Evolutionary conservation across 768 basidiomycete species (phyloP), one percentile per base, ranked within the genome.

Genomic region (Trichaptum fuscoviolaceum): DNA sequence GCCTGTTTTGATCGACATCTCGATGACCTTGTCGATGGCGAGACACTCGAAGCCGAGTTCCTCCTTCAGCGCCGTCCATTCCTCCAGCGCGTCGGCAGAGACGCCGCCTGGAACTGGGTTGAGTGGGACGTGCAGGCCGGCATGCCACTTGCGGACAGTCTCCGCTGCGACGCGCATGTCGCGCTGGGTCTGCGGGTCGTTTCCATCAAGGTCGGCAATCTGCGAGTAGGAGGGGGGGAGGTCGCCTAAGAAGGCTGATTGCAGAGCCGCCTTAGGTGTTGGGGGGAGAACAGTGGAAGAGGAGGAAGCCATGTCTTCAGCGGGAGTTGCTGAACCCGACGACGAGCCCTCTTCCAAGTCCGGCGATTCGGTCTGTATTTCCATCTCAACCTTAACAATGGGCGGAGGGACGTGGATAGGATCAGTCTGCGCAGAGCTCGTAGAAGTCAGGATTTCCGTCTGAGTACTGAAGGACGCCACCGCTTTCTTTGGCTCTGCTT

Each of bases 21-120:
- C 84, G 65, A 94, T 79, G 63, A 89, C 77, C 75, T 88, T 85
- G 74, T 94, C 92, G 70, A 94, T 90, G 60, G 91, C 89, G 30
- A 79, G 70, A 71, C 92, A 94, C 27, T 88, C 88, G 58, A 92
- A 81, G 12, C 92, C 92, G 9, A 94, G 81, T 73, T 93, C 91
- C 27, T 85, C 85, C 76, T 94, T 92, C 64, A 94, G 78, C 7
- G 87, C 83, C 69, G 85, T 86, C 93, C 92, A 94, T 69, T 92
- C 91, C 69, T 89, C 90, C 25, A 83, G 75, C 1, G 85, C 79
- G 36, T 92, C 91, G 64, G 85, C 82, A 4, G 91, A 87, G 27
- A 94, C 77, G 12, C 87, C 88, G 2, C 83, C 83, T 1, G 75
- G 63, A 25, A 81, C 58, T 5, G 81, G 75, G 58, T 81, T 79